Evolutionary conservation across 2,329 filamentous ascomycete genomes (phyloP), one percentile per base, ranked within the genome.

Genomic region (Scedosporium dehoogii): DNA sequence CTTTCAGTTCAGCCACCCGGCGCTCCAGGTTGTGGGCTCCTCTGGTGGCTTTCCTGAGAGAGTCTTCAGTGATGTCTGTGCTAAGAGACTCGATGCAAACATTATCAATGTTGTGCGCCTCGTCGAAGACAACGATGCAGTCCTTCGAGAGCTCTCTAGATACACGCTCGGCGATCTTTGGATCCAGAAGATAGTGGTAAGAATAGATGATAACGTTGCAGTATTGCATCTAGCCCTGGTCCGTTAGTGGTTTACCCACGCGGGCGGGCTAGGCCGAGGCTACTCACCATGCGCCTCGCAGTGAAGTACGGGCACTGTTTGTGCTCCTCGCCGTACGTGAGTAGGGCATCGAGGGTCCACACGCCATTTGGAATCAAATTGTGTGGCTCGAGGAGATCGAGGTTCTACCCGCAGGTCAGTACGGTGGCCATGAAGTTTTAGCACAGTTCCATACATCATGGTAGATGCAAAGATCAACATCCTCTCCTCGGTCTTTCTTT

Each of bases 131-230:
- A 21, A 99, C 91, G 60, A 99, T 99, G 73, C 92, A 97, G 73
- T 99, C 96, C 69, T 97, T 97, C 0, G 94, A 97, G 10, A 99
- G 84, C 70, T 99, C 94, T 73, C 89, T 92, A 0, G 94, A 97
- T 1, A 97, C 92, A 63, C 93, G 78, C 72, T 99, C 94, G 12
- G 94, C 94, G 69, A 99, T 99, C 73, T 99, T 99, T 2, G 94
- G 94, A 70, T 99, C 96, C 16, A 99, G 84, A 3, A 99, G 84
- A 71, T 99, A 99, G 74, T 99, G 94, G 72, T 99, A 99, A 0
- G 94, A 99, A 77, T 99, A 99, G 68, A 99, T 99, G 70, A 99
- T 97, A 71, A 99, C 92, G 73, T 99, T 97, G 82, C 94, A 99
- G 72, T 92, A 97, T 70, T 94, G 89, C 93, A 99, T 97, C 89